Percentiles rank a stretch among this genome's conserved stretches.
phyloP scores from a whole-genome alignment of 164 flowering plant species.

The Annona squamosa region DNA sequence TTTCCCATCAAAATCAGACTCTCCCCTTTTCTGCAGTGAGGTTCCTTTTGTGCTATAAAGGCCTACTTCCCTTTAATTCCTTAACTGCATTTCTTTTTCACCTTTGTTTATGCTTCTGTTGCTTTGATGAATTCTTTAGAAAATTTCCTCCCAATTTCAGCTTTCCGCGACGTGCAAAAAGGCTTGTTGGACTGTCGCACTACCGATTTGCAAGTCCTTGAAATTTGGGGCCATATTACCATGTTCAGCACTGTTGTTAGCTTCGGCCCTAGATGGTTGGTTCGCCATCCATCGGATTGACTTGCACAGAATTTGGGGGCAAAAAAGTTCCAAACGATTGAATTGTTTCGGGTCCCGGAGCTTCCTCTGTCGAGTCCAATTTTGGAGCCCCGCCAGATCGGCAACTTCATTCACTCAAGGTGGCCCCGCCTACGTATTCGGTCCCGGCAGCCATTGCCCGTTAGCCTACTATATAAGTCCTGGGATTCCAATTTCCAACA shows the following conservation, averaged over 20 bases:
- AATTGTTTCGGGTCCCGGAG: too few relatives aligned
- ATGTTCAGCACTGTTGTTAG: neutral
- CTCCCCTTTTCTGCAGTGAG: too few relatives aligned
- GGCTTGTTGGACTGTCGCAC: too few relatives aligned
- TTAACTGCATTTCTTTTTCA: neutral
- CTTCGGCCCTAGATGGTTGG: neutral
- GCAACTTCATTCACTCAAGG: too few relatives aligned
- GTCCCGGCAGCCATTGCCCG: neutral
- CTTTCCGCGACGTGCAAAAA: too few relatives aligned
- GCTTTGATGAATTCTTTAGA: neutral
- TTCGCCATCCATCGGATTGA: neutral
- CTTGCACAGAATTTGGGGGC: neutral
- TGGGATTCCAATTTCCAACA: too few relatives aligned
- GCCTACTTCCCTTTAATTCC: neutral
- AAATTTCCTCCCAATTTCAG: neutral
- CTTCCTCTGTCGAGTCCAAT: too few relatives aligned
- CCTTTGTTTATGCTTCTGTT: neutral
- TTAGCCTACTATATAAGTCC: neutral
- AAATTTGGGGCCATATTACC: neutral
- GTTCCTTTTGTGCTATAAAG: neutral
- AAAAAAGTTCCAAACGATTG: too few relatives aligned
- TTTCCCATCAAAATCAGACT: too few relatives aligned
- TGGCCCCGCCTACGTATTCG: neutral
- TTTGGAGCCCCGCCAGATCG: too few relatives aligned
- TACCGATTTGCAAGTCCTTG: neutral